Conservation (phyloP, 1,139 yeast genomes). For the Kodamaea alishanica region DNA sequence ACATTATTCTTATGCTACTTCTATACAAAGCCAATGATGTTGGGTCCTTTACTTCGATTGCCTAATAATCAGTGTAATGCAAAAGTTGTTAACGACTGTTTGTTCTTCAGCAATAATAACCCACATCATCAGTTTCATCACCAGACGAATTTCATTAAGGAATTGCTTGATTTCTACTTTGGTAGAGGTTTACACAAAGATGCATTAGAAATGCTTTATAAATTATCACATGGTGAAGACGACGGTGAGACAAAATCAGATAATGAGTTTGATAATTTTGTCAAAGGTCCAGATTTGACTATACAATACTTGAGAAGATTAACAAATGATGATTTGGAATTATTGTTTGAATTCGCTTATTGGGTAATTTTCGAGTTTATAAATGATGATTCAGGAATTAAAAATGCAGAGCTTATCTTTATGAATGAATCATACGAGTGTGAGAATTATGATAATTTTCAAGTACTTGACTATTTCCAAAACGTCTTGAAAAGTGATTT, state of each 20-base stretch:
- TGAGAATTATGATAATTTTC: conserved; percentile 51
- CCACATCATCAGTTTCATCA: conserved; percentile 18
- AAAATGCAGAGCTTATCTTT: conserved; percentile 52
- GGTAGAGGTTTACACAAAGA: conserved; percentile 60
- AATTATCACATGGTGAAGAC: conserved; percentile 29
- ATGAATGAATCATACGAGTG: conserved; percentile 65
- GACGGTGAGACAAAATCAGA: conserved; percentile 13
- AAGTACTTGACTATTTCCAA: conserved; percentile 50
- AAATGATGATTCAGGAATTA: conserved; percentile 14
- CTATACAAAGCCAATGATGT: conserved; percentile 60
- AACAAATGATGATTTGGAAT: conserved; percentile 44
- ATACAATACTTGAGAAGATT: conserved; percentile 66
- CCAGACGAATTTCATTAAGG: conserved; percentile 54
- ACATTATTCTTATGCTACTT: conserved; percentile 73
- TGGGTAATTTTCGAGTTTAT: conserved; percentile 46
- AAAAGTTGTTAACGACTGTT: conserved; percentile 52
- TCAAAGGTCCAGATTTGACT: conserved; percentile 48
- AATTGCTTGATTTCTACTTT: conserved; percentile 75
- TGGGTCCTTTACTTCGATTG: conserved; percentile 79
- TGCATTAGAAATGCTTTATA: conserved; percentile 59
- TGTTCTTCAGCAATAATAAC: conserved; percentile 35
- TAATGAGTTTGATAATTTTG: conserved; percentile 25
- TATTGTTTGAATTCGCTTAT: conserved; percentile 56
- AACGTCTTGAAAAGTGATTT: conserved; percentile 21
- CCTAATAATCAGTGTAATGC: conserved; percentile 71